These are phyloP conservation scores for Canariomyces notabilis DNA, from an alignment of 2,329 filamentous ascomycete genomes.

Conservation along the genomic window DNA sequence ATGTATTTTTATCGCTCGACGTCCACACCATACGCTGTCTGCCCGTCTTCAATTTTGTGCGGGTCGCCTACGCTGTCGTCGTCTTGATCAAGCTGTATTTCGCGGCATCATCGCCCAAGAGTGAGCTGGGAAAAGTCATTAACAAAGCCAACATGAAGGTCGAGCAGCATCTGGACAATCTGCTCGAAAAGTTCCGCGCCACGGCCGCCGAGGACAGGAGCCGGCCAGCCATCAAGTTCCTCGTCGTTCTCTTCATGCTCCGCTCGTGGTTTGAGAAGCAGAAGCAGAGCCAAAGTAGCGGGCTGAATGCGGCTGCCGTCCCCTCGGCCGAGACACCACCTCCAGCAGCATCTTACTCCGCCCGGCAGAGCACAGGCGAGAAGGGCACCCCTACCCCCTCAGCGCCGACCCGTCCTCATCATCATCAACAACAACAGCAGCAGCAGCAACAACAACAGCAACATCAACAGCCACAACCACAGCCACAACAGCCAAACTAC, in stretches of 20 bases:
- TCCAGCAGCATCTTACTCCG: constrained; percentile 4
- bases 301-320: background rate
- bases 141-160: constrained; percentile 62
- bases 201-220: constrained; percentile 60
- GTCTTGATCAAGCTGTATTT: constrained; percentile 71
- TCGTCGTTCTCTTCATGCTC: constrained; percentile 65
- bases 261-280: constrained; percentile 62
- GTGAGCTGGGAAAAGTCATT: constrained; percentile 65
- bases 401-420: background rate
- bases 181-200: constrained; percentile 62
- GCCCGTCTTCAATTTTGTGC: constrained; percentile 66
- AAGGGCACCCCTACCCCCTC: constrained; percentile 19
- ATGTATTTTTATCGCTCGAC: constrained; percentile 59
- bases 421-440: background rate
- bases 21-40: constrained; percentile 55
- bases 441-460: constrained; percentile 21
- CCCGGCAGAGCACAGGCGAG: constrained; percentile 15
- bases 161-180: constrained; percentile 60
- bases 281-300: constrained; percentile 27
- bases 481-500: constrained; percentile 27
- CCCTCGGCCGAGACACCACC: constrained; percentile 1
- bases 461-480: constrained; percentile 24
- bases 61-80: constrained; percentile 66
- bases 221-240: constrained; percentile 63
- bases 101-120: constrained; percentile 57